phyloP scores from a whole-genome alignment of 2,329 filamentous ascomycete genomes.

The Elsinoe perseae region DNA sequence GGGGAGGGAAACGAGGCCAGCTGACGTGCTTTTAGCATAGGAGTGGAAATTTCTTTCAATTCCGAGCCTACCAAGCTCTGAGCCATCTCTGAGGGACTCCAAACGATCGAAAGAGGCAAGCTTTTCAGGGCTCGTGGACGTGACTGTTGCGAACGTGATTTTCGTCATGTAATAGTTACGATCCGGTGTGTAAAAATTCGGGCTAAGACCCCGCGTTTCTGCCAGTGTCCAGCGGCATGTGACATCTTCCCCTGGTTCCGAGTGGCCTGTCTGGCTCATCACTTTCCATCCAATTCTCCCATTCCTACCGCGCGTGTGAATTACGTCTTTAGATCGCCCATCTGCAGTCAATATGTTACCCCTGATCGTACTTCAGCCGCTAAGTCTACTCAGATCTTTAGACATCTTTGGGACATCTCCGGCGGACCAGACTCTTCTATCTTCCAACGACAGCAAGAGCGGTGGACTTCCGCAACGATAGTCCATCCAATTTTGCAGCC shows the following conservation, averaged over 20 bases:
- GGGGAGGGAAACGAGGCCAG: slow-evolving; percentile 1
- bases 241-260: neutral
- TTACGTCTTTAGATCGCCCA: neutral
- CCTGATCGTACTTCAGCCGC: neutral
- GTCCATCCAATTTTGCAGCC: slow-evolving; percentile 11
- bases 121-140: slow-evolving; percentile 1
- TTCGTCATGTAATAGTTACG: slow-evolving; percentile 6
- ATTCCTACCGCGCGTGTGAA: neutral
- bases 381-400: neutral
- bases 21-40: neutral
- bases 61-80: slow-evolving; percentile 1
- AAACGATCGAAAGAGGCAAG: slow-evolving; percentile 6
- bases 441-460: neutral
- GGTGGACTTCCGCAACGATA: slow-evolving; percentile 2
- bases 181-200: neutral
- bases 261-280: neutral
- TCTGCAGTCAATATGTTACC: neutral
- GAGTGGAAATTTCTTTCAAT: slow-evolving; percentile 2
- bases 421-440: neutral
- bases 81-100: neutral
- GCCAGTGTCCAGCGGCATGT: neutral
- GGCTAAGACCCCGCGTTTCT: neutral
- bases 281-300: slow-evolving; percentile 4
- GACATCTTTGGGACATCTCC: neutral
- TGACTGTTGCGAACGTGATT: neutral